Evolutionary conservation across 2,329 filamentous ascomycete species (phyloP).

Genomic region (Endoconidiophora polonica): DNA sequence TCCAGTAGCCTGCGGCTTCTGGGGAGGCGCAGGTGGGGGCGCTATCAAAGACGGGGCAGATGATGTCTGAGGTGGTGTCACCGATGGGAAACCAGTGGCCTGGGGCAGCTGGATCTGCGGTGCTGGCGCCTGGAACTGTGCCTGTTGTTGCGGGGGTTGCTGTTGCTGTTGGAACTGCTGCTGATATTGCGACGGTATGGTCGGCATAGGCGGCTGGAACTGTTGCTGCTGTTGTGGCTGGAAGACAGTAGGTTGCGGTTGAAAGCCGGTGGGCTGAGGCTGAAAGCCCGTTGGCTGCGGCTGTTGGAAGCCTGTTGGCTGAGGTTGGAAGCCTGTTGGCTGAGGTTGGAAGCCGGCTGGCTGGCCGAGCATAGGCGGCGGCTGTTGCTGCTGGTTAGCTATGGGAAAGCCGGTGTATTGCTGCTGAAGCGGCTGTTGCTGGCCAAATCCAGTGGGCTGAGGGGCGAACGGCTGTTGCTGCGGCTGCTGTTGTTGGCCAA

Average conservation of each 20-base stretch:
- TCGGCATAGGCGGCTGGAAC: slow-evolving; percentile 43
- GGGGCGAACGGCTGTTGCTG: slow-evolving; percentile 29
- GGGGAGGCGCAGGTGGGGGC: slow-evolving; percentile 38
- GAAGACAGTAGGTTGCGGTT: slow-evolving; percentile 28
- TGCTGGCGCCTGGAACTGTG: slow-evolving; percentile 25
- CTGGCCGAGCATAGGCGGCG: slow-evolving; percentile 44
- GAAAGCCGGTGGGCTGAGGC: slow-evolving; percentile 8
- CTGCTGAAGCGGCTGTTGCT: slow-evolving; percentile 31
- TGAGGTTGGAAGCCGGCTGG: slow-evolving; percentile 16
- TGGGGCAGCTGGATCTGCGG: slow-evolving; percentile 26
- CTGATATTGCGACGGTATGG: slow-evolving; percentile 43
- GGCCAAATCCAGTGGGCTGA: slow-evolving; percentile 42
- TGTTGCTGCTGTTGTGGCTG: slow-evolving; percentile 32
- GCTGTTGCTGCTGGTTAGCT: slow-evolving; percentile 31
- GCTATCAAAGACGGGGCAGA: slow-evolving; percentile 21
- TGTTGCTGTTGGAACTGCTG: slow-evolving; percentile 37
- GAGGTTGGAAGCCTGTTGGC: slow-evolving; percentile 10
- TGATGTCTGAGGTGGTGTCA: slow-evolving; percentile 30
- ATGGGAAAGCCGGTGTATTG: slow-evolving; percentile 45
- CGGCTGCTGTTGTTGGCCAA: slow-evolving; percentile 19
- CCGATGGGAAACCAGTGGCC: slow-evolving; percentile 28
- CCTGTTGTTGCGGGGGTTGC: slow-evolving; percentile 24
- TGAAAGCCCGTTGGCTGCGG: slow-evolving; percentile 10
- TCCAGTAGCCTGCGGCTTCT: slow-evolving; percentile 49
- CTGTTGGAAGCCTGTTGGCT: slow-evolving; percentile 8